Conservation (phyloP, 2,329 filamentous ascomycete species). For the Fusarium equiseti region DNA sequence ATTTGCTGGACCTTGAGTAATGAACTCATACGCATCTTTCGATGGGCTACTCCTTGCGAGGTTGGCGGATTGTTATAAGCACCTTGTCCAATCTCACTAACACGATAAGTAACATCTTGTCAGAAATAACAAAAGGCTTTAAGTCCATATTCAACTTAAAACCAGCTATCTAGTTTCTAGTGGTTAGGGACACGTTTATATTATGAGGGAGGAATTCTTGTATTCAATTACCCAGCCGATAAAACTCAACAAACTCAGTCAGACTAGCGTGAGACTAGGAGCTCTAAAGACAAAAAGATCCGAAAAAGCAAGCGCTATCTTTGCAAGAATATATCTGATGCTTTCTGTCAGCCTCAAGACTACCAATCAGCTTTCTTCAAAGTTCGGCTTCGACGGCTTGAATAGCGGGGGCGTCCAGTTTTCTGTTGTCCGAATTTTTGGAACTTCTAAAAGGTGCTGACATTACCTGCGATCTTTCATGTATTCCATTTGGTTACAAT, state of each 20-base stretch:
- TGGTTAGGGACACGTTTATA: no score
- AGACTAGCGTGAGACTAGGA: conserved; percentile 8
- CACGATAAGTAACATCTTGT: neutral
- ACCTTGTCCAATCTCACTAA: no score
- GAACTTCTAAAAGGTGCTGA: neutral
- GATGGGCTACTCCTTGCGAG: no score
- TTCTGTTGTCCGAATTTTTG: neutral
- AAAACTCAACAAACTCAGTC: conserved; percentile 11
- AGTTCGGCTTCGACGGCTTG: neutral
- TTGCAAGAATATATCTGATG: accelerated
- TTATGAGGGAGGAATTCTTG: no score
- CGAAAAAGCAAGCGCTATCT: no score
- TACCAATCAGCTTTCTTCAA: neutral
- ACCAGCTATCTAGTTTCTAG: no score
- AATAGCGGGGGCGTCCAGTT: neutral
- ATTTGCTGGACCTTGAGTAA: no score
- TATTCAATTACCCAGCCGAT: neutral
- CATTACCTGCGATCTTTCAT: neutral
- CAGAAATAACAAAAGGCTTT: neutral
- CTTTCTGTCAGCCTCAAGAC: neutral
- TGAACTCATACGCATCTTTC: no score
- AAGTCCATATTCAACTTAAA: no score
- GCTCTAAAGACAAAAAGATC: neutral
- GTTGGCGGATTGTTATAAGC: no score
- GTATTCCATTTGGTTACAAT: neutral